Conservation (phyloP, 176 grass and related monocot species). For the Triticum aestivum region DNA sequence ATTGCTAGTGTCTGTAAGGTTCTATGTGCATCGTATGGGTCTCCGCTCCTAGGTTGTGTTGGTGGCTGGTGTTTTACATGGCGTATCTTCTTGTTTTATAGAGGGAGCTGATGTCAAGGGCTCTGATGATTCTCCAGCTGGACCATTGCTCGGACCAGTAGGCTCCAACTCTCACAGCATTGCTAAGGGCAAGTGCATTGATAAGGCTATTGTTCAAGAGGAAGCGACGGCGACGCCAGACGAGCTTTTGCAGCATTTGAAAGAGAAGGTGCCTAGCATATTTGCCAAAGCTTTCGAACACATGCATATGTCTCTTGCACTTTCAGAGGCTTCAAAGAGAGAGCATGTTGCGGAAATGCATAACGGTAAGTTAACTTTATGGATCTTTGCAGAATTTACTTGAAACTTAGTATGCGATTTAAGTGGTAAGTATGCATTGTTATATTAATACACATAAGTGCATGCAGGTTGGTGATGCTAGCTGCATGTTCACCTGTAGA, state of each 20-base stretch:
- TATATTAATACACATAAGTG: neutral
- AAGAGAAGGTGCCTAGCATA: neutral
- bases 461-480: neutral
- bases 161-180: neutral
- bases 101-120: neutral
- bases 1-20: neutral
- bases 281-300: neutral
- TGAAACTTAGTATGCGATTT: neutral
- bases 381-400: neutral
- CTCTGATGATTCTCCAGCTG: neutral
- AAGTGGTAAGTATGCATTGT: neutral
- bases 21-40: neutral
- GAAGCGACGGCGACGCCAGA: neutral
- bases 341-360: neutral
- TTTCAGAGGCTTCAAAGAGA: neutral
- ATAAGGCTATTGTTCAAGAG: neutral
- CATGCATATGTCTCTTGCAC: neutral
- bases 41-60: neutral
- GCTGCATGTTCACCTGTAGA: neutral
- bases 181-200: slow-evolving; percentile 11
- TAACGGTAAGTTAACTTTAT: neutral
- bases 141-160: neutral
- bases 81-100: slow-evolving; percentile 22
- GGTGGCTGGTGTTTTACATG: slow-evolving; percentile 1
- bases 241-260: neutral